phyloP scores from a whole-genome alignment of 495 filamentous ascomycete species.

The Aspergillus hancockii region DNA sequence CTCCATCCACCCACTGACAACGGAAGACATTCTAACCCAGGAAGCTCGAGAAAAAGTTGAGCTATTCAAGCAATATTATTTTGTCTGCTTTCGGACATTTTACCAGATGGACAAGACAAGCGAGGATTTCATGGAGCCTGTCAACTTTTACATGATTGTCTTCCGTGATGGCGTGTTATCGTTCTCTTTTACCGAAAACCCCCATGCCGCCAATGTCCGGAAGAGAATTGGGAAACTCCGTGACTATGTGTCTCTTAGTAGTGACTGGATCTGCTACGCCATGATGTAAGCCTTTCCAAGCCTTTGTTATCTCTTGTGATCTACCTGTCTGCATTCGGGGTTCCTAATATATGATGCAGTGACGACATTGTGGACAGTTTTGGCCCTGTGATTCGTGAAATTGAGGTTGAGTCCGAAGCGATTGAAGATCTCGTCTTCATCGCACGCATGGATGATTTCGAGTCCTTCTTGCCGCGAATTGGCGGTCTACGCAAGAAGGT shows the following conservation, averaged over 20 bases:
- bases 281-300: conserved; percentile 72
- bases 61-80: conserved; percentile 95
- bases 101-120: conserved; percentile 74
- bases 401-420: conserved; percentile 84
- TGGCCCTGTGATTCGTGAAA: conserved; percentile 79
- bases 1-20: conserved; percentile 87
- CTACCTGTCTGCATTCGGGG: neutral
- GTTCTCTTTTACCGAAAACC: conserved; percentile 84
- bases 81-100: conserved; percentile 95
- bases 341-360: conserved; percentile 39
- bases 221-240: conserved; percentile 89
- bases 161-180: conserved; percentile 94
- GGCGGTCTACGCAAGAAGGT: conserved; percentile 90
- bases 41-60: conserved; percentile 98
- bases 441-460: conserved; percentile 84
- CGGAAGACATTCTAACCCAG: conserved; percentile 90
- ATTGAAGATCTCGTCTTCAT: conserved; percentile 96
- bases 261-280: conserved; percentile 98
- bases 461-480: conserved; percentile 80
- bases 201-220: conserved; percentile 83
- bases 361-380: conserved; percentile 98
- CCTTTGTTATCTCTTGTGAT: neutral
- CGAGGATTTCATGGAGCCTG: conserved; percentile 81
- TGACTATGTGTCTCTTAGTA: conserved; percentile 88
- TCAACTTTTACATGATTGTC: conserved; percentile 95